Evolutionary conservation across 2,329 filamentous ascomycete species (phyloP).

Genomic region (Xenosphaeropsis pyriputrescens): DNA sequence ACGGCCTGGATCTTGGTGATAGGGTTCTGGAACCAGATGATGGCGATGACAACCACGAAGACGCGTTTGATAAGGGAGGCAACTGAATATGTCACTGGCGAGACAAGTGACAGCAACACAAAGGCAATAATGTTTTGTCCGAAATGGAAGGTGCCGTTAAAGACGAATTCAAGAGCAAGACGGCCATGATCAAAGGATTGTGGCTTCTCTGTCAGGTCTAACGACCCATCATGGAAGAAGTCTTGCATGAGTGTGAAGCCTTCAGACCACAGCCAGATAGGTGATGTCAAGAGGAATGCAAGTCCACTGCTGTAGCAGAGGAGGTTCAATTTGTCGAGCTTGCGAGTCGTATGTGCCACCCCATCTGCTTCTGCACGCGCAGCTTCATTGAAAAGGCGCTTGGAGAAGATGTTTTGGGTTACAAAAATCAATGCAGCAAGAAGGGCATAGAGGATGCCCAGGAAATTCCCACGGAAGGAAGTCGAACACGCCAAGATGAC

Average conservation of each 20-base stretch:
- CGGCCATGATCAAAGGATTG: conserved; percentile 65
- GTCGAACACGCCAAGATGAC: conserved; percentile 94
- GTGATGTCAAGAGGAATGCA: conserved; percentile 75
- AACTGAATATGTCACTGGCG: conserved; percentile 93
- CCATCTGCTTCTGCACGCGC: conserved; percentile 70
- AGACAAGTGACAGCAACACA: conserved; percentile 79
- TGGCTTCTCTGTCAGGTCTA: conserved; percentile 43
- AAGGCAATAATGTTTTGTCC: conserved; percentile 94
- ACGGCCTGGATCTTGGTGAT: conserved; percentile 72
- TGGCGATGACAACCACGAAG: conserved; percentile 88
- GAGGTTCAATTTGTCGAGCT: conserved; percentile 92
- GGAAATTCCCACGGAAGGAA: conserved; percentile 74
- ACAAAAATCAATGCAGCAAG: conserved; percentile 90
- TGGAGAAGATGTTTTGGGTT: conserved; percentile 96
- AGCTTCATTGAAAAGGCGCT: conserved; percentile 92
- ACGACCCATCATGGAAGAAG: conserved; percentile 65
- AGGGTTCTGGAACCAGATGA: conserved; percentile 88
- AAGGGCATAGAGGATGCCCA: conserved; percentile 82
- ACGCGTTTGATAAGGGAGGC: conserved; percentile 94
- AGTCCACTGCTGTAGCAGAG: conserved; percentile 94
- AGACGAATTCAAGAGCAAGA: conserved; percentile 71
- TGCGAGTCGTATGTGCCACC: conserved; percentile 46
- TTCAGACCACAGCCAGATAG: conserved; percentile 89
- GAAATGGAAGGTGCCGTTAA: conserved; percentile 96
- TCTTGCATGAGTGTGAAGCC: conserved; percentile 65